A percentile compares a stretch with the other conserved stretches of the same genome.
Evolutionary conservation across 2,329 filamentous ascomycete genomes (phyloP).

Genomic region (Cladosporium phlei): DNA sequence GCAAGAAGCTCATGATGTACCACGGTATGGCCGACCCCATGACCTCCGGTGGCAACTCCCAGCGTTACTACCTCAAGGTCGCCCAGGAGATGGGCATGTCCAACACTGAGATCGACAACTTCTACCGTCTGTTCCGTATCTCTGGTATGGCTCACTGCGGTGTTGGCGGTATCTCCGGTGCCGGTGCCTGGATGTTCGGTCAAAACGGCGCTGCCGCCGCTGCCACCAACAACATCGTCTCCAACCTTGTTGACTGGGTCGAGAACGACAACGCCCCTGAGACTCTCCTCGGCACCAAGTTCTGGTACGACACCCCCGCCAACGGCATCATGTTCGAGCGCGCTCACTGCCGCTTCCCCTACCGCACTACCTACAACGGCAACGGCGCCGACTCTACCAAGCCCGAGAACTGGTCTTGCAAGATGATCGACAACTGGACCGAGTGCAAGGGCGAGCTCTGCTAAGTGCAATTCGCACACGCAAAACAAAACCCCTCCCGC

Average conservation of each 20-base stretch:
- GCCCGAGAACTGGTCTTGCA: slow-evolving; percentile 35
- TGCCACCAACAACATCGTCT: slow-evolving; percentile 43
- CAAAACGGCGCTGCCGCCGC: slow-evolving; percentile 27
- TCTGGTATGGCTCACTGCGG: slow-evolving; percentile 51
- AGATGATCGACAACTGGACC: slow-evolving; percentile 27
- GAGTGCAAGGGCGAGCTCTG: slow-evolving; percentile 23
- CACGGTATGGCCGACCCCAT: slow-evolving; percentile 41
- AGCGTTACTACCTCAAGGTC: slow-evolving; percentile 48
- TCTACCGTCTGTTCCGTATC: slow-evolving; percentile 48
- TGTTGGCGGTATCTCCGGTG: slow-evolving; percentile 37
- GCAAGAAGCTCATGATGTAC: slow-evolving; percentile 44
- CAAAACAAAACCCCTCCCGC: too few relatives aligned
- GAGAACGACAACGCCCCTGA: slow-evolving; percentile 30
- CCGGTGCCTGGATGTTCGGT: slow-evolving; percentile 42
- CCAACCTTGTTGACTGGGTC: slow-evolving; percentile 40
- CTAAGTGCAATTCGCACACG: too few relatives aligned
- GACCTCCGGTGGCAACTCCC: slow-evolving; percentile 43
- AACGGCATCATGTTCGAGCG: slow-evolving; percentile 43
- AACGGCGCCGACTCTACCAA: slow-evolving; percentile 29
- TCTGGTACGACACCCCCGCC: slow-evolving; percentile 37
- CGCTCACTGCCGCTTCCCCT: slow-evolving; percentile 41
- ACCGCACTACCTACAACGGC: slow-evolving; percentile 33
- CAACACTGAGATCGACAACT: slow-evolving; percentile 36
- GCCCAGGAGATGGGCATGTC: slow-evolving; percentile 34
- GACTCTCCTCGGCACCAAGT: slow-evolving; percentile 42